Conservation (phyloP, 2,329 filamentous ascomycete species). For the Diaporthe australafricana region DNA sequence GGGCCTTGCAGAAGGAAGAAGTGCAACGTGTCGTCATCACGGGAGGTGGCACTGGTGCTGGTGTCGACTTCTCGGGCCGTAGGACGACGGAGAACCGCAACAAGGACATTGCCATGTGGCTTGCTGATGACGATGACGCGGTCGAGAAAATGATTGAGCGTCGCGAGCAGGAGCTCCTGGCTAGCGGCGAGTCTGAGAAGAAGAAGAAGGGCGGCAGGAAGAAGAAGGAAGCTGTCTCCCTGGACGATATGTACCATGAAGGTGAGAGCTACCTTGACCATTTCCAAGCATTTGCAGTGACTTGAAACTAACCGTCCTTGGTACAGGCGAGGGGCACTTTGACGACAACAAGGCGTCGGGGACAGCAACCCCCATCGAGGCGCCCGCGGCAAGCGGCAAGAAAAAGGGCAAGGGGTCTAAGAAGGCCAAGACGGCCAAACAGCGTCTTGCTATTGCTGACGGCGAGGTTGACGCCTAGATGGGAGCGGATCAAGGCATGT, state of each 20-base stretch:
- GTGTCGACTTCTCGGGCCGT: constrained; percentile 96
- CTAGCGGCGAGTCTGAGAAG: constrained; percentile 76
- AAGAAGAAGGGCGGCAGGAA: constrained; percentile 72
- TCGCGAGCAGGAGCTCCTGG: constrained; percentile 87
- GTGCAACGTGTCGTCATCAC: constrained; percentile 97
- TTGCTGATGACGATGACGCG: constrained; percentile 96
- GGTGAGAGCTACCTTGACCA: constrained; percentile 70
- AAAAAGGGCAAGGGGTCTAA: constrained; percentile 67
- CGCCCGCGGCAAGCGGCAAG: constrained; percentile 65
- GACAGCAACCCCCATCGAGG: constrained; percentile 82
- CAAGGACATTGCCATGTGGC: constrained; percentile 98
- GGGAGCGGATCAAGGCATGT: no score
- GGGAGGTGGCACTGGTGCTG: constrained; percentile 82
- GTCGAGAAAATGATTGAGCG: constrained; percentile 83
- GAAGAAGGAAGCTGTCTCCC: constrained; percentile 67
- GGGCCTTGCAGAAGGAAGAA: constrained; percentile 97
- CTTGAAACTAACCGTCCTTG: constrained; percentile 45
- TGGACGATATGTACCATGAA: constrained; percentile 99
- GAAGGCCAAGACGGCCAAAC: constrained; percentile 76
- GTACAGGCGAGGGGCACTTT: constrained; percentile 91
- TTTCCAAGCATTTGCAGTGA: not conserved
- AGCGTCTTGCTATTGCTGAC: constrained; percentile 75
- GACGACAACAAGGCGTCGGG: constrained; percentile 91
- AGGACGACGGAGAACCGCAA: constrained; percentile 89
- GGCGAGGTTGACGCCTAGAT: constrained; percentile 57